Evolutionary conservation across 2,329 filamentous ascomycete genomes (phyloP).

Genomic region (Diaporthe sp.): DNA sequence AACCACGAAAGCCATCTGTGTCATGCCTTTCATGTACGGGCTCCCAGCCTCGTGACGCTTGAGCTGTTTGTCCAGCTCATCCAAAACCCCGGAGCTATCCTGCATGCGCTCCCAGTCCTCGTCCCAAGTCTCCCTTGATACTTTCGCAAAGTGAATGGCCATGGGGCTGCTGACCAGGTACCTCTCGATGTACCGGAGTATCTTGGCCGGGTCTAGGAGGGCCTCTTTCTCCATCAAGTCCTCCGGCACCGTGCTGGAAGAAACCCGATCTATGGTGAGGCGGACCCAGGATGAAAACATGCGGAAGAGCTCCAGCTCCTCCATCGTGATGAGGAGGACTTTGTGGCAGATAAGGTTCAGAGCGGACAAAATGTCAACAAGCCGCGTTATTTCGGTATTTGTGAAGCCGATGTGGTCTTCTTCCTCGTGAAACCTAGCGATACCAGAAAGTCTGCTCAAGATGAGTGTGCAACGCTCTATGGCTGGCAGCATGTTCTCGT

Average conservation of each 20-base stretch:
- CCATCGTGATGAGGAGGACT: constrained; percentile 77
- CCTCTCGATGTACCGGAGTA: constrained; percentile 83
- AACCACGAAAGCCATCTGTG: constrained; percentile 75
- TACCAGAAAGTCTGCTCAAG: constrained; percentile 84
- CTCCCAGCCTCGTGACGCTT: constrained; percentile 61
- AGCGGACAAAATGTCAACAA: constrained; percentile 80
- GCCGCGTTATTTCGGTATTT: constrained; percentile 71
- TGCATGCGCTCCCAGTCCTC: constrained; percentile 33
- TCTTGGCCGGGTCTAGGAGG: constrained; percentile 78
- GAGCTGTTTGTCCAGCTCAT: constrained; percentile 64
- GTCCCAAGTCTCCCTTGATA: constrained; percentile 54
- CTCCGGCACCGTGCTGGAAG: constrained; percentile 73
- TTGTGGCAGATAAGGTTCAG: constrained; percentile 83
- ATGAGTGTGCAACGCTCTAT: constrained; percentile 87
- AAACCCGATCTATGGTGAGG: constrained; percentile 84
- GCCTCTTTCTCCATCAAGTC: constrained; percentile 85
- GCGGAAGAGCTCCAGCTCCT: constrained; percentile 83
- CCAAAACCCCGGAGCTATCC: constrained; percentile 63
- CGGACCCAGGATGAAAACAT: constrained; percentile 88
- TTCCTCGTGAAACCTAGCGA: constrained; percentile 83
- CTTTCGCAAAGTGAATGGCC: constrained; percentile 68
- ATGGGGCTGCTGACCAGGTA: constrained; percentile 78
- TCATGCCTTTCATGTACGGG: constrained; percentile 64
- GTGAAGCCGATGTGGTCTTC: constrained; percentile 77
- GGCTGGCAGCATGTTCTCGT: constrained; percentile 90